phyloP scores from a whole-genome alignment of 106 monocot species.

The Alisma plantagoaquatica region DNA sequence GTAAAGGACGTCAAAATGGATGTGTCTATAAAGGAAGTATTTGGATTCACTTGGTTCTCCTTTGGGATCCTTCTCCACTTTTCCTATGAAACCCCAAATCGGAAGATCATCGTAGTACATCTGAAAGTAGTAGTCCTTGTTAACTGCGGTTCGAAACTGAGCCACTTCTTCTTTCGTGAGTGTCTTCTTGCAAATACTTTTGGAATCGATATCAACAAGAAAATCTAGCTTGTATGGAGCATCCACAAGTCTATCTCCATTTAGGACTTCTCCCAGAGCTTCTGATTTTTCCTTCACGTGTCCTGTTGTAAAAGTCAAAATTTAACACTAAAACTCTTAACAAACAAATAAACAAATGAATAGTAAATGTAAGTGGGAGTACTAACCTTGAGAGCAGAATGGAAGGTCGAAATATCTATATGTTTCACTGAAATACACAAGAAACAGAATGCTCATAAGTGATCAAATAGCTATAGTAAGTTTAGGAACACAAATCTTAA shows the following conservation, averaged over 20 bases:
- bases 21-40: constrained; percentile 65
- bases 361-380: constrained; percentile 3
- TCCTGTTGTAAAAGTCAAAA: constrained; percentile 20
- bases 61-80: constrained; percentile 52
- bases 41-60: constrained; percentile 51
- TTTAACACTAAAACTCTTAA: too few species aligned
- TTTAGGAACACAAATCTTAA: too few species aligned
- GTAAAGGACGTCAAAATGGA: constrained; percentile 55
- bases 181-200: constrained; percentile 39
- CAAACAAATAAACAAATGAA: too few species aligned
- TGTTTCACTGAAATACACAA: constrained; percentile 47
- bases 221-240: constrained; percentile 84
- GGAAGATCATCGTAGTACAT: constrained; percentile 95
- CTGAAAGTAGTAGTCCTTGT: constrained; percentile 82
- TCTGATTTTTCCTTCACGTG: constrained; percentile 61
- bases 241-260: constrained; percentile 88
- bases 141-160: constrained; percentile 45
- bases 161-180: constrained; percentile 60
- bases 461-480: too few species aligned
- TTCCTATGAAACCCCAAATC: constrained; percentile 82
- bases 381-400: constrained; percentile 55
- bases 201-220: constrained; percentile 36
- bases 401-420: constrained; percentile 68
- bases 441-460: too few species aligned
- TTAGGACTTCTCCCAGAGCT: constrained; percentile 71